Base-by-base conservation (phyloP, 306 rosid genomes). In the Betula pendula region DNA sequence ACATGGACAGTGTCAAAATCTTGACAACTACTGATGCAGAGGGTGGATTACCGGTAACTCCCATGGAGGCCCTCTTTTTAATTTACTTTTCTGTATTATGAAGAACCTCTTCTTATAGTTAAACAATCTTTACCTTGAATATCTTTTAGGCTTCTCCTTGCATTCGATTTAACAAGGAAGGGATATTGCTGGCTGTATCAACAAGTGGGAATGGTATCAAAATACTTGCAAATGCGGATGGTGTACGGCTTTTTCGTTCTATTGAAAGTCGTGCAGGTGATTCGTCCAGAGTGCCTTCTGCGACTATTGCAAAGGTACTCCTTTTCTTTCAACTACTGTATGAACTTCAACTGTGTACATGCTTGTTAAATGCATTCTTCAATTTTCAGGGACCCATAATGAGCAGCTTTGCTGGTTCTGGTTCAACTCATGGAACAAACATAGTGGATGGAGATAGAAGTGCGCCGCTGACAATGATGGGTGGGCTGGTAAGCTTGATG, bases 111-210 rank as follows among this genome's bases (percentile, higher is more conserved):
- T 62, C 56, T 50, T 74, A 10, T 20, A 29, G 68, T 62, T 79
- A 88, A 76, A 85, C 81, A 60, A 77, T 79, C 77, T 55, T 82
- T 66, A 48, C 84, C 58, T 79, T 31, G 71, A 68, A 25, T 76
- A 78, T 68, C 70, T 82, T 81, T 91, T 49, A 94, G 98, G 91
- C 92, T 73, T 90, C 98, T 74, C 96, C 98, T 47, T 85, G 91
- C 81, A 84, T 94, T 80, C 89, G 96, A 90, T 94, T 94, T 82
- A 92, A 92, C 87, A 94, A 89, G 86, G 97, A 94, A 78, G 98
- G 98, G 59, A 87, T 83, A 79, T 75, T 94, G 43, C 81, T 94
- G 84, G 97, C 98, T 58, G 95, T 90, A 72, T 90, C 97, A 80
- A 89, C 93, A 12, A 92, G 79, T 75, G 98, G 92, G 65, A 89